Evolutionary conservation across 164 flowering plant genomes (phyloP).

Genomic region (Aristolochia contorta): DNA sequence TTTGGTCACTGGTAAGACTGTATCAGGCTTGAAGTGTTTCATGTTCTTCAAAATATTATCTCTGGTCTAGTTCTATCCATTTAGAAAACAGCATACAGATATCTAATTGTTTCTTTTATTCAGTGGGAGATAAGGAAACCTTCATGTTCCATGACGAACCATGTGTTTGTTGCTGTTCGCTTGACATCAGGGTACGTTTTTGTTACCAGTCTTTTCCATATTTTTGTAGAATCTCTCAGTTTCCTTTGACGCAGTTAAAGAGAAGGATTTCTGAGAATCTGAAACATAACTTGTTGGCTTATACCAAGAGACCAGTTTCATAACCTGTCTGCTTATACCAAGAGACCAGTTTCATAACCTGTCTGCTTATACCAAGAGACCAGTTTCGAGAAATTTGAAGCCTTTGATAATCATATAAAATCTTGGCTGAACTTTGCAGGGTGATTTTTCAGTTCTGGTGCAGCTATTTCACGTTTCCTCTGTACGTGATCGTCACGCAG

Average conservation of each 20-base stretch:
- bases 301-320: background rate
- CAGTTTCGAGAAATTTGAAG: background rate
- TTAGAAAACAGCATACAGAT: background rate
- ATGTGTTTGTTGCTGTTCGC: slow-evolving; percentile 39
- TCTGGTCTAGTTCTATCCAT: no score
- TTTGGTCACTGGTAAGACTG: slow-evolving; percentile 80
- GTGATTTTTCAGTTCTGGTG: slow-evolving; percentile 71
- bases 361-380: background rate
- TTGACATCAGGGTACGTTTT: slow-evolving; percentile 60
- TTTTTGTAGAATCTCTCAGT: no score
- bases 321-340: background rate
- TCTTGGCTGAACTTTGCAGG: slow-evolving; percentile 28
- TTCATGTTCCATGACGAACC: slow-evolving; percentile 70
- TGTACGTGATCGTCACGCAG: slow-evolving; percentile 75
- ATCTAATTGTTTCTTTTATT: slow-evolving; percentile 5
- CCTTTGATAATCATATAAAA: background rate
- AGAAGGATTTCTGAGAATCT: background rate
- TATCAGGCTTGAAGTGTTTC: background rate
- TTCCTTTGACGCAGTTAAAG: no score
- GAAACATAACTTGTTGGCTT: background rate
- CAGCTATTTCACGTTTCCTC: slow-evolving; percentile 78
- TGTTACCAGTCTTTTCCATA: no score
- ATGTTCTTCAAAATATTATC: background rate
- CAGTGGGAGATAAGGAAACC: slow-evolving; percentile 74
- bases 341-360: background rate